Conservation (phyloP, 176 grass and related monocot species). For the Oryza glumipatula region DNA sequence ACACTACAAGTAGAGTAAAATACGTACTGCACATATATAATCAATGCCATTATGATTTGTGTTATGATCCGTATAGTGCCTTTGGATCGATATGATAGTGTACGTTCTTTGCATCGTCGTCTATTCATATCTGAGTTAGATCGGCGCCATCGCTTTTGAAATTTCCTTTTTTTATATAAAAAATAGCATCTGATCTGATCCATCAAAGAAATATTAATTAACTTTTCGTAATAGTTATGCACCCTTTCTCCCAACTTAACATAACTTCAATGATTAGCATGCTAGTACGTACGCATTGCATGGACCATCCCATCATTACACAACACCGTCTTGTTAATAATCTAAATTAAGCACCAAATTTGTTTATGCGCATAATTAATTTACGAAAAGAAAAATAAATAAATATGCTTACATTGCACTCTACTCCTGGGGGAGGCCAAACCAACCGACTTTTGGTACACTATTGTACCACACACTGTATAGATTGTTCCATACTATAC, state of each 20-base stretch:
- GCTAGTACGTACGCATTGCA: neutral
- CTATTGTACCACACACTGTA: neutral
- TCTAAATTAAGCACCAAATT: neutral
- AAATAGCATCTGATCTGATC: neutral
- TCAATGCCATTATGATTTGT: neutral
- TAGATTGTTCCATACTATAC: too few relatives aligned
- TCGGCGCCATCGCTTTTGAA: too few relatives aligned
- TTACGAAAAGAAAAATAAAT: neutral
- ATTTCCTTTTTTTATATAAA: neutral
- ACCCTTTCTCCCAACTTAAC: neutral
- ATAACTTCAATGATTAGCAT: neutral
- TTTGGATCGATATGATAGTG: too few relatives aligned
- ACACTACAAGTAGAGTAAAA: neutral
- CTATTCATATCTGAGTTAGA: too few relatives aligned
- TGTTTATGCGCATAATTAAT: neutral
- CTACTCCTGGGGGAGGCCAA: neutral
- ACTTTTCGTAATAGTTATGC: neutral
- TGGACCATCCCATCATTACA: neutral
- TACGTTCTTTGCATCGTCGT: too few relatives aligned
- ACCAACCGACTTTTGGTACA: neutral
- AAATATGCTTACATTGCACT: slow-evolving; percentile 18
- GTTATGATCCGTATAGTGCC: too few relatives aligned
- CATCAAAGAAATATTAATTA: neutral
- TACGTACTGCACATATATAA: neutral
- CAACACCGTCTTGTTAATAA: neutral